Base-by-base conservation (phyloP, 805 yeast genomes). In the Kazachstania martiniae region DNA sequence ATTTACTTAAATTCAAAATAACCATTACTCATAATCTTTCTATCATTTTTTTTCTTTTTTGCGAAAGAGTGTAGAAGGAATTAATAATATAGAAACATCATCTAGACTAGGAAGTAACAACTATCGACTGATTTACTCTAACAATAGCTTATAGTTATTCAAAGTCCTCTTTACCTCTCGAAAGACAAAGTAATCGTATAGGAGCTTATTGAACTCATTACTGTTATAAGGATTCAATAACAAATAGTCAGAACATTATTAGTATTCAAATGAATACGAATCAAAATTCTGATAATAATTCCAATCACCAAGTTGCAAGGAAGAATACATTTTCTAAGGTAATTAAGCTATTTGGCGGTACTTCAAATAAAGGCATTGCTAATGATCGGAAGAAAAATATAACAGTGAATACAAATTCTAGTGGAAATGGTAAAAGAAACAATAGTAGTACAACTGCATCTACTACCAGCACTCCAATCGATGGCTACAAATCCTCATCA, bases 321-420 rank as follows among this genome's bases (percentile, higher is more conserved):
- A 37, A 28, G 15, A 33, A 30, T 21, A 36, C 36, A 4, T 23
- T 34, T 12, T 37, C 36, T 14, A 38, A 33, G 23, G 33, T 31
- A 14, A 35, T 29, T 17, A 38, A 38, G 15, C 25, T 38, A 28
- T 37, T 37, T 31, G 34, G 34, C 12, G 28, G 24, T 19, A 22
- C 22, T 18, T 14, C 32, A 24, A 33, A 25, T 18, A 19, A 3
- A n/a, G 9, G 12, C 18, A 27, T 6, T 26, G 15, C 12, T 26
- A 25, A 9, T 14, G 26, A 17, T 26, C n/a, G n/a, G n/a, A 25
- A 31, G 6, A 31, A 13, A 16, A 19, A 25, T 16, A 17, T 23
- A 12, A 21, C 14, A 15, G 4, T 6, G 9, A 12, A 16, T 17
- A 4, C 18, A 8, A 24, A 18, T 8, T 16, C 19, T 27, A n/a